These are phyloP conservation scores for Penstemon eatonii DNA, from an alignment of 257 asterid species.

Conservation along the genomic window DNA sequence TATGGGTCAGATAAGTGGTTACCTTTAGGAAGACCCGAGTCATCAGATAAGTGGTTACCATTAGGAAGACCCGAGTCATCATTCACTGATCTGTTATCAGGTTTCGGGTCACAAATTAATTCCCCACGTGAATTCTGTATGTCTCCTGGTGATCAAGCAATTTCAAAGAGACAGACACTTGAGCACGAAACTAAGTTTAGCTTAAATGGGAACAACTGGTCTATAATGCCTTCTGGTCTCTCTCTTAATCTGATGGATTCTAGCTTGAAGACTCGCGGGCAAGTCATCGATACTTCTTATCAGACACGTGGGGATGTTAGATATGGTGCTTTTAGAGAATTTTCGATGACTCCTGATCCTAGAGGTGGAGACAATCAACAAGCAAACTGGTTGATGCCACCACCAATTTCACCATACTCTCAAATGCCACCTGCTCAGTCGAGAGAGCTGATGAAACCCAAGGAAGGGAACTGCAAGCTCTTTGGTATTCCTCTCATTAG, in stretches of 20 bases:
- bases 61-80: constrained; percentile 67
- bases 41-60: constrained; percentile 70
- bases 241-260: constrained; percentile 77
- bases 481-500: constrained; percentile 73
- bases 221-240: constrained; percentile 51
- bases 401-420: constrained; percentile 59
- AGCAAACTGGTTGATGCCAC: constrained; percentile 73
- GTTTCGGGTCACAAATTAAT: constrained; percentile 65
- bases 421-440: constrained; percentile 51
- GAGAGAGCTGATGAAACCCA: constrained; percentile 54
- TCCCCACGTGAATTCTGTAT: constrained; percentile 46
- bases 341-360: constrained; percentile 46
- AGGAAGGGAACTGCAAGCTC: constrained; percentile 73
- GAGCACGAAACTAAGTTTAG: constrained; percentile 57
- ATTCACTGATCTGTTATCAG: constrained; percentile 70
- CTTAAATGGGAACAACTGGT: constrained; percentile 54
- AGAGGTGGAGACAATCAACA: constrained; percentile 50
- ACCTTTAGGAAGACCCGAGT: constrained; percentile 64
- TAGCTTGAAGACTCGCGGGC: constrained; percentile 41
- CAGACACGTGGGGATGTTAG: constrained; percentile 47
- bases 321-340: constrained; percentile 49
- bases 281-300: constrained; percentile 40
- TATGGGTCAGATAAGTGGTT: constrained; percentile 53
- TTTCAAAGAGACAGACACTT: constrained; percentile 39
- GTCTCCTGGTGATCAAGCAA: constrained; percentile 48